phyloP scores from a whole-genome alignment of 2,329 filamentous ascomycete species.

The Pezicula neosporulosa region DNA sequence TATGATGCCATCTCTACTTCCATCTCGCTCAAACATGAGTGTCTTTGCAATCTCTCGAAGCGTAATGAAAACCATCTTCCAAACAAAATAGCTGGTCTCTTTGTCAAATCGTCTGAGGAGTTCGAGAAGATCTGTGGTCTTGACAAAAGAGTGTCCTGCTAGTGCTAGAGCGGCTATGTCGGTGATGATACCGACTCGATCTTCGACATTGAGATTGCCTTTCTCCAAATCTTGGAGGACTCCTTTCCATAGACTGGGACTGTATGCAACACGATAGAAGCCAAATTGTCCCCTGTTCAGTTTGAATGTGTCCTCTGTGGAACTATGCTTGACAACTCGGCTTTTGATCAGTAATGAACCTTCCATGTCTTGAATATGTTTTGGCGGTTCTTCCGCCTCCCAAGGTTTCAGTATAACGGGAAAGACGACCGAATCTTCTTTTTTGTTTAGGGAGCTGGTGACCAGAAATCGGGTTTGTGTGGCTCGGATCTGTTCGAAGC shows the following conservation, averaged over 20 bases:
- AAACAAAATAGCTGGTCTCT: constrained; percentile 11
- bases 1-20: constrained; percentile 1
- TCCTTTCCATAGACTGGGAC: constrained; percentile 59
- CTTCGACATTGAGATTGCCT: constrained; percentile 60
- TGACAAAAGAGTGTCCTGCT: background rate
- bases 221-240: constrained; percentile 49
- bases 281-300: constrained; percentile 67
- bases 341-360: constrained; percentile 27
- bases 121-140: too few relatives aligned
- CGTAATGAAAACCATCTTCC: constrained; percentile 5
- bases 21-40: constrained; percentile 8
- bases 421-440: constrained; percentile 63
- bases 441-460: constrained; percentile 41
- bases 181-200: constrained; percentile 66
- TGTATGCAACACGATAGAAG: constrained; percentile 65
- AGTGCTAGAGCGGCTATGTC: constrained; percentile 61
- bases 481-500: constrained; percentile 49
- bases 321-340: constrained; percentile 52
- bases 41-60: constrained; percentile 1
- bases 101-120: constrained; percentile 5
- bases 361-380: background rate
- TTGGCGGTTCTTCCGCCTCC: constrained; percentile 52
- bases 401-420: constrained; percentile 64
- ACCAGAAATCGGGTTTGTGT: constrained; percentile 69
- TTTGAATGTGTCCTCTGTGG: constrained; percentile 58